Base-by-base conservation (phyloP, 2,329 filamentous ascomycete species). In the Pyricularia pennisetigena region DNA sequence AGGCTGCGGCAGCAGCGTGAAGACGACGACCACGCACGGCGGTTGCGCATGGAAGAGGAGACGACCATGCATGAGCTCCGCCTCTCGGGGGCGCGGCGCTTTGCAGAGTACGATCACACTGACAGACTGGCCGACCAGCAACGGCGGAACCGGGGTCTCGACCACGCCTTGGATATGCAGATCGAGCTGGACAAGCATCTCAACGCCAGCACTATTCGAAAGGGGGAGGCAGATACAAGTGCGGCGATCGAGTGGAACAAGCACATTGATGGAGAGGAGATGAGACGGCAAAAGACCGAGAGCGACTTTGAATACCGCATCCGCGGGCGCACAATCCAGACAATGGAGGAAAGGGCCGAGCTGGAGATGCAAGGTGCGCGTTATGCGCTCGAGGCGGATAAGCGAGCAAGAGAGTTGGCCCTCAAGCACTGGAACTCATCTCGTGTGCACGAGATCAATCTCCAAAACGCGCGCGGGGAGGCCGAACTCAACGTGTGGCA, bases 21-120 rank as follows among this genome's bases (percentile, higher is more conserved):
- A 16, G 70, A 72, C 59, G 61, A 66, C 20, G 69, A 70, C 14
- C 71, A 71, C 57, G 20, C 65, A 64, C 67, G 62, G 26, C 67
- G 68, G 68, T 65, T 71, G 41, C 68, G 67, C 9, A 68, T 67
- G 12, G 61, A 70, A 20, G 63, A 68, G 41, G 70, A 71, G 62
- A 32, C 69, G 65, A 66, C 68, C 5, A 66, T 70, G 57, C 54
- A 66, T 29, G 63, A 61, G 57, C 57, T 61, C 1, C 57, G 24
- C 23, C 20, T 61, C 14, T n/a, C 57, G 9, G 57, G 57, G 10
- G 57, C 57, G 23, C 57, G 57, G 57, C 57, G 57, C 23, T 61
- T 61, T 16, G 57, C 57, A 20, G 57, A 61, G 16, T 61, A 61
- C 57, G 57, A 61, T 14, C 57, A 61, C 23, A 61, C 23, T 12